Evolutionary conservation across 345 rosid species (phyloP), one percentile per base, ranked within the genome.

Genomic region (Linum usitatissimum): DNA sequence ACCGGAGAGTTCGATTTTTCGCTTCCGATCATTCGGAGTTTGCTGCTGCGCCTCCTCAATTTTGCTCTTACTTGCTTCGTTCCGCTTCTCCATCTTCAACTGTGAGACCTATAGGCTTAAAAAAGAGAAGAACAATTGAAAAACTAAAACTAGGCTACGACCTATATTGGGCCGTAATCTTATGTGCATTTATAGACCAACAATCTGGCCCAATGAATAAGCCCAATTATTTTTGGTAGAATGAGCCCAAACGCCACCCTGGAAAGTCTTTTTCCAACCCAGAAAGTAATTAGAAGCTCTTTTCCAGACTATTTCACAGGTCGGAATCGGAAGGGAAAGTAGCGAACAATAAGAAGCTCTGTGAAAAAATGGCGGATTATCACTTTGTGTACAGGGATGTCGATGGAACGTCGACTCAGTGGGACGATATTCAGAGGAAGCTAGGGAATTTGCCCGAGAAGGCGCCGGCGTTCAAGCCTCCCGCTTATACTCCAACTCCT

Each of bases 381-480:
- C 99, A 93, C 74, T 90, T 83, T 57, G 87, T 90, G 58, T 87
- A 93, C 84, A 93, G 90, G 72, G 99, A 93, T 76, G 75, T 86
- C 8, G 97, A 93, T 61, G 99, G 99, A 60, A 80, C 99, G 9
- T 90, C 99, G 62, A 93, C 99, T 13, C 92, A 93, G 66, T 93
- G 99, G 99, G 99, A 93, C 69, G 97, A 93, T 70, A 87, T 93
- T 31, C 99, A 93, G 79, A 77, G 95, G 75, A 93, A 88, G 79
- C 79, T 93, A 48, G 99, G 97, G 30, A 93, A 90, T 71, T 77
- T 93, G 14, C 97, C 97, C 6, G 77, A 66, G 21, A 93, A 87
- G 64, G 80, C 94, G 17, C 92, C 99, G 6, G 77, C 87, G 4
- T 93, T 87, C 78, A 93, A 93, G 80, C 99, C 97, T 0, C 79